Evolutionary conservation across 345 rosid genomes (phyloP), one percentile per base, ranked within the genome.

Genomic region (Adansonia digitata): DNA sequence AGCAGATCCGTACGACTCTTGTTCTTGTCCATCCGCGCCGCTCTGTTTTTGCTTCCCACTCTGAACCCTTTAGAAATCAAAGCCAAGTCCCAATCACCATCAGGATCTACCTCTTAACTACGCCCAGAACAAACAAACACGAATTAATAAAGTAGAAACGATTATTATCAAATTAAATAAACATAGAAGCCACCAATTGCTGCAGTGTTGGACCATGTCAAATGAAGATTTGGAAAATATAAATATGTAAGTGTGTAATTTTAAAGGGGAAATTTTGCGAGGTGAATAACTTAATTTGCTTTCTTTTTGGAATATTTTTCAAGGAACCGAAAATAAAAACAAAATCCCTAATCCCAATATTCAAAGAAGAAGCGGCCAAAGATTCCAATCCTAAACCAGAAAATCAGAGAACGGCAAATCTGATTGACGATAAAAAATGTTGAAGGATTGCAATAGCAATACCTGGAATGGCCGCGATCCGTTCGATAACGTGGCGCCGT

Each of bases 1-100:
- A 92, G 98, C 77, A 92, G 86, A 84, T 94, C 98, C 34, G 86
- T 80, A 74, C 97, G 93, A 79, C 73, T 90, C 90, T 90, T 94
- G 85, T 90, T 92, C 88, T 91, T 92, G 77, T 94, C 98, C 98
- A 92, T 94, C 84, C 63, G 74, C 79, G 81, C 84, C 81, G 70
- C 88, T 75, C 80, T 40, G 71, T 49, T 73, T 55, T 73, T 42
- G 39, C 46, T 68, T 37, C 85, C 77, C 70, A 86, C 83, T 40
- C 72, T 7, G 53, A 79, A 46, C 53, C 53, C 63, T 78, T 42
- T 22, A 26, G 68, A 49, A n/a, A 85, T 77, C 77, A 71, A 71
- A 74, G 40, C 78, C 85, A 80, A 77, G 26, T 65, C 72, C 69
- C 76, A 60, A 74, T 59, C 82, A 84, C 81, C 90, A 86, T 85